These are phyloP conservation scores for Yamadazyma triangularis DNA, from an alignment of 1,139 yeast genomes.

Conservation along the genomic window DNA sequence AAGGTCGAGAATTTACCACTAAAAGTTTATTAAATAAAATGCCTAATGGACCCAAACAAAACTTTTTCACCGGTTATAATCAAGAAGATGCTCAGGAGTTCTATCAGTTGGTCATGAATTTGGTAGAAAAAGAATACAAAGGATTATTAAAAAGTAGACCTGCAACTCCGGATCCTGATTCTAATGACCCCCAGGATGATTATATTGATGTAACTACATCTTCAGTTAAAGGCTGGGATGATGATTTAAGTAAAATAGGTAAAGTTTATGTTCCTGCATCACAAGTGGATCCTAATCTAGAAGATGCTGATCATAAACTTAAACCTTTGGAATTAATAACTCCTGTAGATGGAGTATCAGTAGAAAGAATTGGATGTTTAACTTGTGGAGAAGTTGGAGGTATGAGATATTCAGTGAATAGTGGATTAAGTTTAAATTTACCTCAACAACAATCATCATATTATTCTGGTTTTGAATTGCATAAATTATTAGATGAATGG, in stretches of 20 bases:
- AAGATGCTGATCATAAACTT: conserved; percentile 33
- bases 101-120: conserved; percentile 72
- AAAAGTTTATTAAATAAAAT: conserved; percentile 59
- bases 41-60: conserved; percentile 77
- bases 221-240: conserved; percentile 43
- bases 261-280: conserved; percentile 64
- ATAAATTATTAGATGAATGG: conserved; percentile 66
- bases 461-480: conserved; percentile 42
- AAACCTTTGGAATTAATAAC: conserved; percentile 61
- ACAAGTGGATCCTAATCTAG: conserved; percentile 66
- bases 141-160: conserved; percentile 9
- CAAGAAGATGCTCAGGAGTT: conserved; percentile 96
- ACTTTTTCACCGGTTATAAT: conserved; percentile 74
- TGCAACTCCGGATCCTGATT: conserved; percentile 19
- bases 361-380: conserved; percentile 84
- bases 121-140: conserved; percentile 64
- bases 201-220: conserved; percentile 20
- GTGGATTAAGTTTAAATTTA: conserved; percentile 76
- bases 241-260: conserved; percentile 55
- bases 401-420: conserved; percentile 71
- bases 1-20: conserved; percentile 63
- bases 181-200: too few relatives aligned
- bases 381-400: conserved; percentile 94
- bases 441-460: conserved; percentile 32
- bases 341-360: conserved; percentile 86